Evolutionary conservation across 202 grass and related monocot genomes (phyloP).

Genomic region (Dendrocalamus latiflorus): DNA sequence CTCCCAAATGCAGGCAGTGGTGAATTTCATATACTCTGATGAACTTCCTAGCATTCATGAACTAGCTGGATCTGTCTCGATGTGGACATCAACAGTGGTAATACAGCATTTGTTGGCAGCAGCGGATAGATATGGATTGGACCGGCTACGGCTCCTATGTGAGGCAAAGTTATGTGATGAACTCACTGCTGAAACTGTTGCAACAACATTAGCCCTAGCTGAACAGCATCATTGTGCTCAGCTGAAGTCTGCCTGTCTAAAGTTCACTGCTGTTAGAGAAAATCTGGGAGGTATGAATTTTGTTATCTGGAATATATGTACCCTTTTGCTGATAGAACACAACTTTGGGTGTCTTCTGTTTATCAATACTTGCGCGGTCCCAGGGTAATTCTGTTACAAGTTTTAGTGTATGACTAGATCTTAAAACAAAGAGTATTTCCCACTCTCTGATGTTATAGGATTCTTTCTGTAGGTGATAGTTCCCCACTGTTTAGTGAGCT

Average conservation of each 20-base stretch:
- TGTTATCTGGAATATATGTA: constrained; percentile 15
- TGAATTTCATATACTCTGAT: constrained; percentile 72
- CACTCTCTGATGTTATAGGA: background rate
- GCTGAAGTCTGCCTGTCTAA: constrained; percentile 66
- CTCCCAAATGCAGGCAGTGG: constrained; percentile 55
- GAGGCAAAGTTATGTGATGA: constrained; percentile 69
- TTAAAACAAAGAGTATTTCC: too few relatives aligned
- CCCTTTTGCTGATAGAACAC: background rate
- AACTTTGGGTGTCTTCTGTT: background rate
- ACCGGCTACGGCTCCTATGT: constrained; percentile 62
- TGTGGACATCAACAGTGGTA: constrained; percentile 61
- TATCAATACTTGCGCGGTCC: background rate
- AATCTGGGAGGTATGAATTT: constrained; percentile 65
- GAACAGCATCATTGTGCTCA: constrained; percentile 69
- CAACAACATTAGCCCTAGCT: constrained; percentile 82
- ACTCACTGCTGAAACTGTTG: constrained; percentile 70
- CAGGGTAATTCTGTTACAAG: background rate
- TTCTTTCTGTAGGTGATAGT: background rate
- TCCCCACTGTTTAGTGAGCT: background rate
- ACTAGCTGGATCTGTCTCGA: constrained; percentile 55
- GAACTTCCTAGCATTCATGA: constrained; percentile 66
- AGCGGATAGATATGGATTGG: constrained; percentile 71
- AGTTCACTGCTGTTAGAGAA: constrained; percentile 50
- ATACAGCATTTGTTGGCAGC: constrained; percentile 75
- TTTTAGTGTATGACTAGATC: background rate